Conservation (phyloP, 176 grass and related monocot species). For the Paspalum notatum region DNA sequence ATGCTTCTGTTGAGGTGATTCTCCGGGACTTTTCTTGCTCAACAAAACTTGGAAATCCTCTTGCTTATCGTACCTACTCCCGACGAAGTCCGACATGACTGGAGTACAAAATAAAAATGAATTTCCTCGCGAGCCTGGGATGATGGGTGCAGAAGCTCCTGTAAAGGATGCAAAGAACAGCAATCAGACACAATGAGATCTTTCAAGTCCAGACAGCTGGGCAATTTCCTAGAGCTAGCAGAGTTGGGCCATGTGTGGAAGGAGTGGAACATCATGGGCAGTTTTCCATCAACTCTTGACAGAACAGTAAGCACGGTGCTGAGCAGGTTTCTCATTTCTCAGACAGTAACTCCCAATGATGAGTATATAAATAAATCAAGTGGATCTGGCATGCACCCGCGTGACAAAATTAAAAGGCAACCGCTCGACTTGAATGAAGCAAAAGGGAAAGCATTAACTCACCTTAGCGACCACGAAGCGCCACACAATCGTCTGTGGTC, state of each 20-base stretch:
- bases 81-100: constrained; percentile 45
- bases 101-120: constrained; percentile 1
- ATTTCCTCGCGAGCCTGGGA: constrained; percentile 4
- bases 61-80: constrained; percentile 43
- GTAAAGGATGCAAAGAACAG: neutral
- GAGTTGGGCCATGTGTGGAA: neutral
- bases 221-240: constrained; percentile 2
- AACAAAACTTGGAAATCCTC: constrained; percentile 52
- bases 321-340: neutral
- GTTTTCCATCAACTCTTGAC: neutral
- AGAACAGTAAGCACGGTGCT: neutral
- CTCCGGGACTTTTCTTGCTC: constrained; percentile 40
- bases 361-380: neutral
- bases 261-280: neutral
- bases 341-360: neutral
- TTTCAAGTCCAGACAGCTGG: neutral
- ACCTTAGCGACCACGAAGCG: constrained; percentile 18
- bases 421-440: neutral
- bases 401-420: neutral
- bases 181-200: neutral
- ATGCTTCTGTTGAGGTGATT: constrained; percentile 42
- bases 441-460: neutral
- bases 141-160: neutral
- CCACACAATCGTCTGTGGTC: neutral
- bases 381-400: constrained; percentile 10